These are phyloP conservation scores for Thalassiosira exigua DNA, from an alignment of 352 stramenopile species.

Conservation along the genomic window DNA sequence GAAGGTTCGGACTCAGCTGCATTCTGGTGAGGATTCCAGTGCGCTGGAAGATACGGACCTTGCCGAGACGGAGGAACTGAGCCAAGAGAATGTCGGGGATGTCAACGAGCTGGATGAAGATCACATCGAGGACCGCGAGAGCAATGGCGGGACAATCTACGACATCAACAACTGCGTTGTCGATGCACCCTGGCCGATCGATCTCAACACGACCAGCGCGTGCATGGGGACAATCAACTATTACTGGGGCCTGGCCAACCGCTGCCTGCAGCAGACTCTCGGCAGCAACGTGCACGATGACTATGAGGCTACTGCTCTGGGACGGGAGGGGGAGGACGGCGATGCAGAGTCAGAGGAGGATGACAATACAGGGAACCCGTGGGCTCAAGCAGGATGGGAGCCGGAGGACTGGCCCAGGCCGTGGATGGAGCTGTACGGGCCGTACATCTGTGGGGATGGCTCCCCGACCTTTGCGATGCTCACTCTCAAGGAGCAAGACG, in stretches of 20 bases:
- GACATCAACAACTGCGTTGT: background rate
- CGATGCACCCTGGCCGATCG: background rate
- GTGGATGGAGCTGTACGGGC: constrained; percentile 12
- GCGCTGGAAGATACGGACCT: background rate
- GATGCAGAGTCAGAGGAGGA: background rate
- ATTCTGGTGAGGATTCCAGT: background rate
- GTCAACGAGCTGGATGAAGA: constrained; percentile 3
- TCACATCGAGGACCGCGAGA: background rate
- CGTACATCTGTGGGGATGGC: constrained; percentile 22
- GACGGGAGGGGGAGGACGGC: background rate
- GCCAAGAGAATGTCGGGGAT: background rate
- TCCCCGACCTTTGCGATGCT: constrained; percentile 22
- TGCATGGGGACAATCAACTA: background rate
- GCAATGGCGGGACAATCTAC: too few relatives aligned
- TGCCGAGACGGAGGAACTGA: background rate
- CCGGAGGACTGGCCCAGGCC: constrained; percentile 11
- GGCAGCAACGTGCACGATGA: too few relatives aligned
- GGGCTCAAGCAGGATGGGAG: constrained; percentile 6
- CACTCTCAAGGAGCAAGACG: constrained; percentile 3
- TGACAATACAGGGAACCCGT: constrained; percentile 12
- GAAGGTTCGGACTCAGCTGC: too few relatives aligned
- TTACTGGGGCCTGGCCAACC: background rate
- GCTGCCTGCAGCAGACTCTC: background rate
- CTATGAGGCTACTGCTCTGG: background rate
- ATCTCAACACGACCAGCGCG: background rate